Base-by-base conservation (phyloP, 192 early-diverging fungal species). In the Entophlyctis luteolus region DNA sequence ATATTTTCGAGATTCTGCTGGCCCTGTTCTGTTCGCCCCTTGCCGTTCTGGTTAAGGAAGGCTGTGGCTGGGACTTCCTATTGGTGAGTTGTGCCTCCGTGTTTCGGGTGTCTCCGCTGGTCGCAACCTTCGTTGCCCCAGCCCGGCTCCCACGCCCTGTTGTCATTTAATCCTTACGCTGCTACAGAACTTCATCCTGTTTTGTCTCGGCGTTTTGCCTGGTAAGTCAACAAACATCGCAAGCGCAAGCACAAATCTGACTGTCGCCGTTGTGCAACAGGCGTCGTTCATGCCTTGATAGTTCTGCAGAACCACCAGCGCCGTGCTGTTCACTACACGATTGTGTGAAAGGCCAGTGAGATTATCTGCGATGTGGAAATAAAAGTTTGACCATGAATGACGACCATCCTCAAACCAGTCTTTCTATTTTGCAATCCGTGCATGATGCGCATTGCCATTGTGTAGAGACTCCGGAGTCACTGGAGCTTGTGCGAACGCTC, bases 391-490 rank as follows among this genome's bases (percentile, higher is more conserved):
- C 8, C n/a, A 42, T 12, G 8, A 8, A 12, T 42, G 39, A 42
- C n/a, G 39, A 25, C 55, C 27, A 56, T 8, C 14, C 27, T 33
- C 34, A 56, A 56, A 56, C 27, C n/a, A 31, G n/a, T 31, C 31
- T 56, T 56, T 4, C 8, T 8, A 8, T 56, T 25, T 66, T 31
- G 63, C 3, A 6, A 8, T 36, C 52, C 12, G 23, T 54, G 18
- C 50, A 54, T 33, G 76, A 78, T 38, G 72, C 47, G 4, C 76
- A 78, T 50, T 71, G 63, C 36, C 76, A 78, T 38, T 16, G 62
- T 2, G 53, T 62, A 1, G 72, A 74, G 32, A 55, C 35, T 5
- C 65, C 65, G 1, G 52, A 48, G 6, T 65, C 67, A 16, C 35
- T 73, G 18, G 29, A 28, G 10, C 12, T 35, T 4, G 12, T 75